Evolutionary conservation across 2,329 filamentous ascomycete species (phyloP), one percentile per base, ranked within the genome.

Genomic region (Diplodia sapinea): DNA sequence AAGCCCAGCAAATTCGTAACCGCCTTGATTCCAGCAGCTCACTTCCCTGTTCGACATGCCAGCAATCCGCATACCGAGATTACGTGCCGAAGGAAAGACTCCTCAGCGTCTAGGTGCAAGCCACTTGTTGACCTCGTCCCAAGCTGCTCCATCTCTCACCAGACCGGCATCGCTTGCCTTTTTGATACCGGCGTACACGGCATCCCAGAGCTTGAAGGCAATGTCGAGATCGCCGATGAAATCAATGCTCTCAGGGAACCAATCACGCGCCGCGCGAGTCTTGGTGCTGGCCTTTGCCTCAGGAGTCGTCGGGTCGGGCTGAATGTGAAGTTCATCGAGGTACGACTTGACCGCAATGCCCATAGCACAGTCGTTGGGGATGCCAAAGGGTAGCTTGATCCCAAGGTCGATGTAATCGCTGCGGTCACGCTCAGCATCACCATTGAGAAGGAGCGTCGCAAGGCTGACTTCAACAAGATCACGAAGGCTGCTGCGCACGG

Each of bases 381-480:
- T 82, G 23, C 87, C 80, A 76, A 93, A 91, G 9, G 91, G 91
- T 4, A 93, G 81, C 29, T 86, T 87, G 71, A 91, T 86, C 71
- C 89, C 89, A 68, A 98, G 84, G 56, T 90, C 86, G 66, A 88
- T 81, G 77, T 82, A 79, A 66, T 84, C 77, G 9, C 73, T 79
- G 66, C 88, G 84, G 68, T 90, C 86, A 49, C 94, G 87, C 68
- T 91, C 85, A 23, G 89, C 91, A 74, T 96, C 92, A 7, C 89
- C 92, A 72, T 89, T 89, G 74, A 97, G 84, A 72, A 97, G 89
- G 82, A 97, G 87, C 36, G 91, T 90, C 6, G 89, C 89, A 23
- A 94, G 84, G 70, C 94, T 87, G 51, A 93, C 91, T 79, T 99
- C 95, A 15, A 95, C 82, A 43, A 98, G 81, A 76, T 96, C 93